A percentile compares a stretch with the other conserved stretches of the same genome.
Conservation (phyloP, 2,329 filamentous ascomycete genomes). For the Exophiala alcalophila region DNA sequence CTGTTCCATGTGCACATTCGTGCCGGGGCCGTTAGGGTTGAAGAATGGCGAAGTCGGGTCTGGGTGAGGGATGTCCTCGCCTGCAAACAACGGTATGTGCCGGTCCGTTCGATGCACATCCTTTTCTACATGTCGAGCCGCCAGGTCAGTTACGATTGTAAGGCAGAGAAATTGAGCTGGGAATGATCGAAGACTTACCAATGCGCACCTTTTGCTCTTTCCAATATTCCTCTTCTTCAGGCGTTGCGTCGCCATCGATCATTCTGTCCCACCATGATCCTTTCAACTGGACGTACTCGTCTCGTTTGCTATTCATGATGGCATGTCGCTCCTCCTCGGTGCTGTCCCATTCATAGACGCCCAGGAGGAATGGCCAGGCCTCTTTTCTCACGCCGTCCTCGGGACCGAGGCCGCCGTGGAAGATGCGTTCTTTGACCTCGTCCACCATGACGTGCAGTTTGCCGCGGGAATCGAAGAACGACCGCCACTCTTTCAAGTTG, state of each 20-base stretch:
- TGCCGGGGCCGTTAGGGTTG: conserved; percentile 79
- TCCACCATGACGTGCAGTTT: conserved; percentile 75
- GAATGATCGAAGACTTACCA: conserved; percentile 58
- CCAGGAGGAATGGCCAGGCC: conserved; percentile 91
- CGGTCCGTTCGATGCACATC: conserved; percentile 97
- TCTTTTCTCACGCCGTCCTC: conserved; percentile 94
- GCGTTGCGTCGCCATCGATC: conserved; percentile 73
- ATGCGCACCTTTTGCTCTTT: conserved; percentile 90
- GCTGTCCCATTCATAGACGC: conserved; percentile 91
- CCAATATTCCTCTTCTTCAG: conserved; percentile 92
- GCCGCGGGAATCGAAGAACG: conserved; percentile 77
- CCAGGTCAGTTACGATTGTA: conserved; percentile 48
- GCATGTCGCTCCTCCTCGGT: conserved; percentile 79
- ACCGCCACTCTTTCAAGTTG: conserved; percentile 82
- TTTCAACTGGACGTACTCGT: conserved; percentile 93
- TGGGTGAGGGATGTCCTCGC: conserved; percentile 93
- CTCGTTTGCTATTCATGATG: conserved; percentile 77
- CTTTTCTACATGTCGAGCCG: conserved; percentile 70
- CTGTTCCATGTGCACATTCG: conserved; percentile 96
- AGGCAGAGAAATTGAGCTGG: conserved; percentile 10
- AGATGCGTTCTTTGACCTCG: conserved; percentile 95
- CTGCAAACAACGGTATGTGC: conserved; percentile 88
- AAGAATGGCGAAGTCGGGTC: conserved; percentile 95
- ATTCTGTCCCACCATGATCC: conserved; percentile 94
- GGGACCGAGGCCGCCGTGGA: conserved; percentile 84